Evolutionary conservation across 257 asterid species (phyloP).

Genomic region (Primulina huaijiensis): DNA sequence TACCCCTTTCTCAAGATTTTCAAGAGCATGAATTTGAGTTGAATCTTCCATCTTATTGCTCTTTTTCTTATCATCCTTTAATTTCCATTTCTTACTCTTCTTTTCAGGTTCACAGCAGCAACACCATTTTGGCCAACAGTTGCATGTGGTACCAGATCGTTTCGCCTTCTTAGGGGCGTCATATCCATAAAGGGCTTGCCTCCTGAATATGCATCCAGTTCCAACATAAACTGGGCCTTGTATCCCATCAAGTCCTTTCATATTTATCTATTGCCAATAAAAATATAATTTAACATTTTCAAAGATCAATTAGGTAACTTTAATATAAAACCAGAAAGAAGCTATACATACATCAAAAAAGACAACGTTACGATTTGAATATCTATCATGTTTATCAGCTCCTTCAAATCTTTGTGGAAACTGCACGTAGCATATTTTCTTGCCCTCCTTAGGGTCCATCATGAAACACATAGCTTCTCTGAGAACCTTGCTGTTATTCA

Average conservation of each 20-base stretch:
- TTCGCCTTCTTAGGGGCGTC: slow-evolving; percentile 62
- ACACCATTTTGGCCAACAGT: slow-evolving; percentile 55
- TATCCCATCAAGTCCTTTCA: slow-evolving; percentile 77
- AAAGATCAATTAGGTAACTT: slow-evolving; percentile 3
- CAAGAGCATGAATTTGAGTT: slow-evolving; percentile 54
- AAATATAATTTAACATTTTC: slow-evolving; percentile 5
- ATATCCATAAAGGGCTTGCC: slow-evolving; percentile 66
- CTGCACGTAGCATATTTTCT: slow-evolving; percentile 70
- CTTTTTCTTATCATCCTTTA: slow-evolving; percentile 41
- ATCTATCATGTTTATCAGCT: slow-evolving; percentile 57
- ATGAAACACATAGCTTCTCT: slow-evolving; percentile 74
- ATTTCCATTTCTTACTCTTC: slow-evolving; percentile 41
- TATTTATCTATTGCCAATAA: slow-evolving; percentile 49
- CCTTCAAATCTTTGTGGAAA: slow-evolving; percentile 79
- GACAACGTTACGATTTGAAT: slow-evolving; percentile 63
- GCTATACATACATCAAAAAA: slow-evolving; percentile 54
- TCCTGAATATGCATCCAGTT: slow-evolving; percentile 68
- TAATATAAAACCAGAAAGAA: neutral
- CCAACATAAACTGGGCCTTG: slow-evolving; percentile 80
- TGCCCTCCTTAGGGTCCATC: slow-evolving; percentile 72
- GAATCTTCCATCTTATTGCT: slow-evolving; percentile 41
- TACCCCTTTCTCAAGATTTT: slow-evolving; percentile 63
- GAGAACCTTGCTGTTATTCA: slow-evolving; percentile 63
- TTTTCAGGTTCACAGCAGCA: slow-evolving; percentile 47
- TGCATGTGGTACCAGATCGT: slow-evolving; percentile 54